These are phyloP conservation scores for Kuraishia cidri DNA, from an alignment of 805 yeast species.

Conservation along the genomic window DNA sequence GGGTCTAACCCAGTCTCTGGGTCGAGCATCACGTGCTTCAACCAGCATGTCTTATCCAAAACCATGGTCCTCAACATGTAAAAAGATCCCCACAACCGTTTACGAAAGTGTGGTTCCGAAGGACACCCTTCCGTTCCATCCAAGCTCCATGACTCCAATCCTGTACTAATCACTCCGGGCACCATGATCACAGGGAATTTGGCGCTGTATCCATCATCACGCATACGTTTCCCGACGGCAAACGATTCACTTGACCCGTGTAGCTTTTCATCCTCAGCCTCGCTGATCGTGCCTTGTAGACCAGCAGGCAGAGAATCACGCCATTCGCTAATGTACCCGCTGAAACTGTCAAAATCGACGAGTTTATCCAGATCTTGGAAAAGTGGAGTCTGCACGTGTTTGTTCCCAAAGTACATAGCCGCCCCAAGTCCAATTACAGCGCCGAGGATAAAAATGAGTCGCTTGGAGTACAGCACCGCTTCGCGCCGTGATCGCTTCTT, in stretches of 20 bases:
- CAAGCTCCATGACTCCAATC: slow-evolving; percentile 89
- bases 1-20: slow-evolving; percentile 93
- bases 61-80: slow-evolving; percentile 92
- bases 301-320: slow-evolving; percentile 62
- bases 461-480: slow-evolving; percentile 41
- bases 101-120: slow-evolving; percentile 75
- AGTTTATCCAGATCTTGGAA: slow-evolving; percentile 40
- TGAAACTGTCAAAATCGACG: slow-evolving; percentile 45
- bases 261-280: slow-evolving; percentile 34
- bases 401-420: slow-evolving; percentile 55
- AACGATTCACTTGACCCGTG: slow-evolving; percentile 71
- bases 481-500: slow-evolving; percentile 1
- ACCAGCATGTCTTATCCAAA: slow-evolving; percentile 88
- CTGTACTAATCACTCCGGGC: slow-evolving; percentile 95
- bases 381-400: slow-evolving; percentile 26
- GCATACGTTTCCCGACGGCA: slow-evolving; percentile 72
- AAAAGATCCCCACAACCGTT: slow-evolving; percentile 94
- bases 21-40: slow-evolving; percentile 83
- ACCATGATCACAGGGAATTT: slow-evolving; percentile 83
- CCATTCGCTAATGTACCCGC: slow-evolving; percentile 63
- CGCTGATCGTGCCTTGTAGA: slow-evolving; percentile 49
- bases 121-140: slow-evolving; percentile 75
- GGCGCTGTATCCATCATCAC: slow-evolving; percentile 39
- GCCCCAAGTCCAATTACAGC: slow-evolving; percentile 58
- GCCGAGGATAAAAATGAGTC: slow-evolving; percentile 61